A percentile compares a stretch with the other conserved stretches of the same genome.
Conservation (phyloP, 805 yeast genomes). For the Nakazawaea wickerhamii region DNA sequence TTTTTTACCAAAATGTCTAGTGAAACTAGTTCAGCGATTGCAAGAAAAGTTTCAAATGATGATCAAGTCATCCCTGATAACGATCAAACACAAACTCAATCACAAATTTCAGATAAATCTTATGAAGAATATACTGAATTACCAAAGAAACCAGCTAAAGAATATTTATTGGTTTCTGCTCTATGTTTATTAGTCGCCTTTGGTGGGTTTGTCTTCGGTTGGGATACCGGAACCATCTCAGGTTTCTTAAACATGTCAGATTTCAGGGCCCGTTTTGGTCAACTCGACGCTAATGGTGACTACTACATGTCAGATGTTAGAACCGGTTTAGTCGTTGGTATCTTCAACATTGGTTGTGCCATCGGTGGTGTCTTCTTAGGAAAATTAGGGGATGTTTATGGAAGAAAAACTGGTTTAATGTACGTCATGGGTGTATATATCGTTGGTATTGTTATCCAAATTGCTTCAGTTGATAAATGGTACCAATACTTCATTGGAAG, state of each 20-base stretch:
- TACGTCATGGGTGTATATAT: slow-evolving; percentile 39
- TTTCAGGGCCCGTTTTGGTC: slow-evolving; percentile 41
- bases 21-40: too few species aligned
- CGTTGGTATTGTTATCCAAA: slow-evolving; percentile 46
- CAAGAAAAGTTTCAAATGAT: background rate
- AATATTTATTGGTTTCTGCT: slow-evolving; percentile 24
- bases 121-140: background rate
- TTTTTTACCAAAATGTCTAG: background rate
- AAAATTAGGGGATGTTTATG: slow-evolving; percentile 43
- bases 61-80: too few species aligned
- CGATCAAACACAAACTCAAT: background rate
- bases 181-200: slow-evolving; percentile 49
- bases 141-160: slow-evolving; percentile 30
- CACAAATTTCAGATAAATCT: background rate
- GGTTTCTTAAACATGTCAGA: slow-evolving; percentile 51
- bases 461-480: slow-evolving; percentile 41
- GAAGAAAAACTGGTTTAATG: slow-evolving; percentile 45
- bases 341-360: slow-evolving; percentile 55
- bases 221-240: slow-evolving; percentile 61
- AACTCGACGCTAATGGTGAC: slow-evolving; percentile 27
- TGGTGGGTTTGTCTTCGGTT: slow-evolving; percentile 62
- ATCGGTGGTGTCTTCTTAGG: slow-evolving; percentile 50
- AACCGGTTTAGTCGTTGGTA: slow-evolving; percentile 47
- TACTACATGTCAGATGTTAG: slow-evolving; percentile 38
- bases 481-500: slow-evolving; percentile 50